Evolutionary conservation across 768 basidiomycete species (phyloP).

Genomic region (Scleroderma citrinum): DNA sequence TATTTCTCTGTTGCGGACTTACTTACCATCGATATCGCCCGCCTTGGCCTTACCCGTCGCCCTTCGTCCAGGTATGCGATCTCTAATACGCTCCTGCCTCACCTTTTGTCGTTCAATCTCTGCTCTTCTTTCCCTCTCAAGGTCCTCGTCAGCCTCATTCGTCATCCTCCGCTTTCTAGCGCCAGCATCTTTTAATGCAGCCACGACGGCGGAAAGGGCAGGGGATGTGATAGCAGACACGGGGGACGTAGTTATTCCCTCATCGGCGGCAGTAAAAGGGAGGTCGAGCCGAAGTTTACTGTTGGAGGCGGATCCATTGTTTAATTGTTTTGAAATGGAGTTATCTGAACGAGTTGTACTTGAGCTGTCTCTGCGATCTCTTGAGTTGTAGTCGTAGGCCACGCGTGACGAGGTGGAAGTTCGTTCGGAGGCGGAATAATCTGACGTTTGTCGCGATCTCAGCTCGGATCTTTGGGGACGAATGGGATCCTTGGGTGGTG

Average conservation of each 20-base stretch:
- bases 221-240: slow-evolving; percentile 38
- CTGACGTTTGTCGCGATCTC: slow-evolving; percentile 47
- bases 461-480: slow-evolving; percentile 67
- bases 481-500: slow-evolving; percentile 46
- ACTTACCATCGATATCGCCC: slow-evolving; percentile 83
- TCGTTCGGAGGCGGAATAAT: slow-evolving; percentile 47
- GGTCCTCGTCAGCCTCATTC: slow-evolving; percentile 50
- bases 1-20: not conserved
- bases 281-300: slow-evolving; percentile 14
- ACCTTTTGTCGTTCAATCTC: slow-evolving; percentile 59
- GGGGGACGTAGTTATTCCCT: slow-evolving; percentile 10
- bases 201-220: slow-evolving; percentile 49
- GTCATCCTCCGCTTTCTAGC: slow-evolving; percentile 49
- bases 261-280: slow-evolving; percentile 10
- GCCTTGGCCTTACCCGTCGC: slow-evolving; percentile 49
- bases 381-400: slow-evolving; percentile 21
- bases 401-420: slow-evolving; percentile 39
- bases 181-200: slow-evolving; percentile 62
- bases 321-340: slow-evolving; percentile 29
- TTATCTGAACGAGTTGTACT: slow-evolving; percentile 44
- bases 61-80: slow-evolving; percentile 56
- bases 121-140: slow-evolving; percentile 50
- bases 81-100: slow-evolving; percentile 65
- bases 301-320: slow-evolving; percentile 19
- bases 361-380: slow-evolving; percentile 44